Base-by-base conservation (phyloP, 495 filamentous ascomycete species). In the Clohesyomyces aquaticus region DNA sequence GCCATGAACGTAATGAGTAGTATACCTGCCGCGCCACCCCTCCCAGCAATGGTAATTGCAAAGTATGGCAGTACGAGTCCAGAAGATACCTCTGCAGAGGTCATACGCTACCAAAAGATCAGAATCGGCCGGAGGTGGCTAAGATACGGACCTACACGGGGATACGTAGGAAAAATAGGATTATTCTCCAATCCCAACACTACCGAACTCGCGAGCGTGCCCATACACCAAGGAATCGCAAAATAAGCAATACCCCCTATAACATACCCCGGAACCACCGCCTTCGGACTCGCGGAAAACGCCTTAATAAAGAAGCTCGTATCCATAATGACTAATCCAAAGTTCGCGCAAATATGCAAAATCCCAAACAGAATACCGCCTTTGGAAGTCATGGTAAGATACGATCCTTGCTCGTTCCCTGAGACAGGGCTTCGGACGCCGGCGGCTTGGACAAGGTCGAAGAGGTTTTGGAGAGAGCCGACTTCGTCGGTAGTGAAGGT, bases 231-330 rank as follows among this genome's bases (percentile, higher is more conserved):
- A 3, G 78, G 78, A 11, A 80, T 76, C 4, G 76, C 70, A 46
- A 80, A 80, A 51, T 77, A 79, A 16, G 73, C 69, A n/a, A 79
- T 71, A 9, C 77, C 78, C 9, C 77, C 78, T 38, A 80, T 74
- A 16, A 77, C 75, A 45, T 80, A 80, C 27, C 77, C 77, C 0
- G 78, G 77, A 1, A 79, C 74, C 9, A 77, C 76, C 14, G 74
- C 69, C 9, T 67, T 67, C 1, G 76, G 77, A 18, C 71, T 63
- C 3, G 77, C 77, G 0, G 78, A 73, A 61, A 81, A 79, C 1
- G 77, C 74, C 43, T 81, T 81, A 63, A 78, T 78, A 49, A 77
- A 81, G 63, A 79, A 79, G 48, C 74, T 76, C 0, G 76, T 80
- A 54, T 80, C 78, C 77, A 77, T 80, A n/a, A 65, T 56, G 14